Conservation (phyloP, 2,329 filamentous ascomycete species). For the Eutypella sp. region DNA sequence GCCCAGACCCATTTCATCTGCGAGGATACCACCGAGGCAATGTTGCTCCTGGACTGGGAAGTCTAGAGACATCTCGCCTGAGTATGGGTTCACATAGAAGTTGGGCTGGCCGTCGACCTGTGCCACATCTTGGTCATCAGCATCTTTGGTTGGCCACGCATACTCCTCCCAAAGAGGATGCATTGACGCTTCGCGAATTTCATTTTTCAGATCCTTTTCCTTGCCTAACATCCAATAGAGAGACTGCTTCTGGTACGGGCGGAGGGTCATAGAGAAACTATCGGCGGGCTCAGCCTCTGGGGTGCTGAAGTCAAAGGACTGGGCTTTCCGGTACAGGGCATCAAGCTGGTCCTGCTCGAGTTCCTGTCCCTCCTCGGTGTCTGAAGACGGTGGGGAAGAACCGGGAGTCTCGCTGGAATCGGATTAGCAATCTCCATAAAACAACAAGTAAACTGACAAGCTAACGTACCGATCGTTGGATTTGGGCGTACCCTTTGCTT, state of each 20-base stretch:
- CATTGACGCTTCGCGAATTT: slow-evolving; percentile 72
- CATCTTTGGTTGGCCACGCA: slow-evolving; percentile 79
- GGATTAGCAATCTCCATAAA: not conserved
- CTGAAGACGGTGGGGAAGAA: slow-evolving; percentile 56
- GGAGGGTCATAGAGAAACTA: slow-evolving; percentile 76
- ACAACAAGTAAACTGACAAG: not conserved
- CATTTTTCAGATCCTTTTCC: slow-evolving; percentile 71
- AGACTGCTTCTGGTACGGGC: slow-evolving; percentile 93
- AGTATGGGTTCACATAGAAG: slow-evolving; percentile 97
- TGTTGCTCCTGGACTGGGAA: slow-evolving; percentile 94
- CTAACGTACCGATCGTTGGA: slow-evolving; percentile 14
- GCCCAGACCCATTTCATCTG: slow-evolving; percentile 95
- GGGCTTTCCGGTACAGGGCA: slow-evolving; percentile 88
- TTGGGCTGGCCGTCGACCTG: slow-evolving; percentile 58
- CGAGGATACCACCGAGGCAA: slow-evolving; percentile 86
- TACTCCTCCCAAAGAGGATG: slow-evolving; percentile 98
- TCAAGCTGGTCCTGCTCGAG: slow-evolving; percentile 95
- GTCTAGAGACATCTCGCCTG: slow-evolving; percentile 83
- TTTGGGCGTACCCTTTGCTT: slow-evolving; percentile 50
- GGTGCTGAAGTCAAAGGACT: slow-evolving; percentile 92
- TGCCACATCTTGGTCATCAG: slow-evolving; percentile 73
- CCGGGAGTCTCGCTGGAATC: slow-evolving; percentile 25
- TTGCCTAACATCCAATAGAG: slow-evolving; percentile 95
- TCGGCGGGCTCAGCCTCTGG: slow-evolving; percentile 78
- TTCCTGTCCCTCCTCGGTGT: slow-evolving; percentile 79